These are phyloP conservation scores for Neofusicoccum laricinum DNA, from an alignment of 2,329 filamentous ascomycete species.

Conservation along the genomic window DNA sequence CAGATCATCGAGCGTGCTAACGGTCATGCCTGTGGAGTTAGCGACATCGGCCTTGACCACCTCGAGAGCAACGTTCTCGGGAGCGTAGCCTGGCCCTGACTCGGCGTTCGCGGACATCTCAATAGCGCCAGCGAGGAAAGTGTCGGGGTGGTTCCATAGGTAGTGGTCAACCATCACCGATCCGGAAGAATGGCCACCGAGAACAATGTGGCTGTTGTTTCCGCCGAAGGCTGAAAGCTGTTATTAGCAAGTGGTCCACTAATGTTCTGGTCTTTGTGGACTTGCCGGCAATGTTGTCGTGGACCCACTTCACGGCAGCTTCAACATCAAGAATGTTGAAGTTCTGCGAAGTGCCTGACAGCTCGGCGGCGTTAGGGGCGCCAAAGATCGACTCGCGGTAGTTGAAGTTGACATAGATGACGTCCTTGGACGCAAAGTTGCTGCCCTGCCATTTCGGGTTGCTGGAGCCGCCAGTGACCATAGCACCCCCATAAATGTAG, in stretches of 20 bases:
- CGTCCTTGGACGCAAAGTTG: conserved; percentile 16
- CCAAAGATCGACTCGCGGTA: conserved; percentile 23
- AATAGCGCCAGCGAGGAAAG: conserved; percentile 29
- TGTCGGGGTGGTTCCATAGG: conserved; percentile 26
- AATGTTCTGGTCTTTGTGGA: neutral
- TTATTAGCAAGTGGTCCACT: neutral
- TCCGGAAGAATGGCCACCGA: conserved; percentile 24
- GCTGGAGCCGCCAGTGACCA: conserved; percentile 39
- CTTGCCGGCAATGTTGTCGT: conserved; percentile 35
- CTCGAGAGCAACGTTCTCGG: conserved; percentile 11
- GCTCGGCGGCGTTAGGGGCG: conserved; percentile 9
- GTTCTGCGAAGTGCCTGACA: conserved; percentile 25
- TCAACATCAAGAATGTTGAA: conserved; percentile 39
- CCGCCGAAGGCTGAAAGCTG: conserved; percentile 41
- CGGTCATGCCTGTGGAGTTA: conserved; percentile 5
- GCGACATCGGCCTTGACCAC: conserved; percentile 14
- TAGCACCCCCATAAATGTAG: conserved; percentile 47
- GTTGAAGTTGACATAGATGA: conserved; percentile 35
- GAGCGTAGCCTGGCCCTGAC: conserved; percentile 21
- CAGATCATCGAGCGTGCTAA: conserved; percentile 9
- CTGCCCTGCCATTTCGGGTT: conserved; percentile 34
- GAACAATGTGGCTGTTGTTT: conserved; percentile 44
- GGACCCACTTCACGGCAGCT: conserved; percentile 40
- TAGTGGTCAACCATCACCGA: conserved; percentile 23
- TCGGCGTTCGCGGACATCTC: conserved; percentile 32